Conservation (phyloP, 345 rosid genomes). For the Eucalyptus cloeziana region DNA sequence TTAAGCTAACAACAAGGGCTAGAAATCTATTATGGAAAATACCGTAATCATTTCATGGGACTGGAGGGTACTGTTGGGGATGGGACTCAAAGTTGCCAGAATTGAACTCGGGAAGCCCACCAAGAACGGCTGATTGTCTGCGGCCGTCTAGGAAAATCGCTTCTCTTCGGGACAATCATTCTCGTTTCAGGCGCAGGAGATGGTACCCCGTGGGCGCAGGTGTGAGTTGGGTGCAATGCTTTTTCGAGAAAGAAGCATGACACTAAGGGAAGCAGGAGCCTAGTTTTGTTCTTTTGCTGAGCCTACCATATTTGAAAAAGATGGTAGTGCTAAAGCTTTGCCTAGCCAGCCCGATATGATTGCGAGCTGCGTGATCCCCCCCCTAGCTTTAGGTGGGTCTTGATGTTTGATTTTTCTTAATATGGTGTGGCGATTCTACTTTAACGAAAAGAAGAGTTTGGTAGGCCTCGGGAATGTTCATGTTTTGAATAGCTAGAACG, state of each 20-base stretch:
- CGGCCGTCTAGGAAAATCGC: not conserved
- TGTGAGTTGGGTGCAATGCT: not conserved
- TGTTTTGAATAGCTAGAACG: not conserved
- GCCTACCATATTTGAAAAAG: not conserved
- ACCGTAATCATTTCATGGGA: not conserved
- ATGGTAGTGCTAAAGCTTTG: not conserved
- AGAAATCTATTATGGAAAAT: not conserved
- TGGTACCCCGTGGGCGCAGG: not conserved
- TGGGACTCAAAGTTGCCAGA: not conserved
- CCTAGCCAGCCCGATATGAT: not conserved
- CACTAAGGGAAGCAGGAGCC: not conserved
- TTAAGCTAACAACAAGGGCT: not conserved
- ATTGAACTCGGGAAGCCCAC: not conserved
- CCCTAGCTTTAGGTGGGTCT: not conserved
- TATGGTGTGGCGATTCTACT: not conserved
- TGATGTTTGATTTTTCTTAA: not conserved
- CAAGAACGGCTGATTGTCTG: not conserved
- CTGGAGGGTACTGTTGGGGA: not conserved
- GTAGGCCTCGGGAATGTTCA: not conserved
- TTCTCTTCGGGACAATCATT: not conserved
- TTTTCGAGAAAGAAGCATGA: not conserved
- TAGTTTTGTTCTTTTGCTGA: not conserved
- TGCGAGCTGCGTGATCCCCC: not conserved
- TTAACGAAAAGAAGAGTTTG: not conserved
- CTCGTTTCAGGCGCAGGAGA: not conserved